Evolutionary conservation across 2,329 filamentous ascomycete genomes (phyloP), one percentile per base, ranked within the genome.

Genomic region (Nigrospora sphaerica): DNA sequence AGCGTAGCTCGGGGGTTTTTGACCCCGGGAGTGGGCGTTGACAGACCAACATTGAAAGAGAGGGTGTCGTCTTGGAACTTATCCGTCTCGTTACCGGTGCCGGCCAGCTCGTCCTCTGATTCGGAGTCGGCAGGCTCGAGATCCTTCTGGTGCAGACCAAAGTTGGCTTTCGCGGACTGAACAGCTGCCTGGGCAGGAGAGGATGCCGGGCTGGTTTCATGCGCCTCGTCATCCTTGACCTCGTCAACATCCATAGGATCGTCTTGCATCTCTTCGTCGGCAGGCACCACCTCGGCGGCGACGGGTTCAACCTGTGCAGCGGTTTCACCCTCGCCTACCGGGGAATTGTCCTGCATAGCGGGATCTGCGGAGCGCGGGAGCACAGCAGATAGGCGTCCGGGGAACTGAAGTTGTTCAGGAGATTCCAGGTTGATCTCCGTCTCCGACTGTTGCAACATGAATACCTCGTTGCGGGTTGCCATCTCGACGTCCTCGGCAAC

Each of bases 21-120:
- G 32, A 53, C 52, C 19, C 55, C 55, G 3, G 64, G 64, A 11
- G 64, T 70, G 2, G 76, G 75, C 1, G 75, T 77, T 2, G 66
- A 56, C 3, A 69, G 68, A 9, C 63, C 59, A 3, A 53, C 50
- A 12, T 59, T 58, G 23, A 63, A 57, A 3, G 58, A 57, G 6
- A 63, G 51, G 6, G 56, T 54, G 34, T 52, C 49, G 46, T 57
- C 49, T 46, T 62, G 57, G 46, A 58, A 33, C 48, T 54, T 48
- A 35, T 54, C 34, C 45, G 54, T 43, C 50, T 56, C 51, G 49
- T 59, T 60, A 52, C 55, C 49, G 51, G 54, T 62, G 23, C 59
- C 49, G 42, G 68, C 57, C 50, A 69, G 62, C 50, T 82, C 77
- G 43, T 80, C 76, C 34, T 82, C 78, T 0, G 74, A 78, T 6